Evolutionary conservation across 2,329 filamentous ascomycete genomes (phyloP), one percentile per base, ranked within the genome.

Genomic region (Juglanconis sp.): DNA sequence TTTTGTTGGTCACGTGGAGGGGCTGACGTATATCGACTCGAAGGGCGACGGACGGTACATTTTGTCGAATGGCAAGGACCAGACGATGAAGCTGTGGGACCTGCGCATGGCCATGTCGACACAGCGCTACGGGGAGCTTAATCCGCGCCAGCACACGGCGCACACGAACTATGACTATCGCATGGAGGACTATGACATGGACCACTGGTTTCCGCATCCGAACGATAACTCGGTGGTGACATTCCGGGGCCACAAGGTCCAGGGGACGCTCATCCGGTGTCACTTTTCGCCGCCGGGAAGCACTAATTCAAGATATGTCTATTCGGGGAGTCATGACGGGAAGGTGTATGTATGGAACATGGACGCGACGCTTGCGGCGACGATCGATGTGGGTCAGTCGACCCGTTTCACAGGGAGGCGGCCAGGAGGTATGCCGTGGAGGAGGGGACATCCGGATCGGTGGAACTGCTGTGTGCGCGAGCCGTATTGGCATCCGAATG

Each of bases 31-130:
- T 68, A 81, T 89, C 58, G 87, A 89, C 72, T 87, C 83, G 73
- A 89, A 89, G 69, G 85, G 85, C 55, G 87, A 89, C 69, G 87
- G 87, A 4, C 79, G 87, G 59, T 98, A 98, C 72, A 89, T 98
- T 8, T 84, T 99, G 32, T 93, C 89, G 66, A 99, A 99, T 68
- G 91, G 87, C 63, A 99, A 98, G 71, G 95, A 99, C 70, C 95
- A 98, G 73, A 94, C 88, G 47, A 96, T 96, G 86, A 98, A 98
- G 75, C 82, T 99, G 0, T 99, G 95, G 95, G 95, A 99, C 72
- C 73, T 97, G 59, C 83, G 94, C 55, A 96, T 91, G 81, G 94
- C 92, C 82, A 90, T 95, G 80, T 87, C 87, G 5, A 88, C 89
- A 1, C 82, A 87, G 38, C 78, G 81, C 56, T 90, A 86, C 61